These are phyloP conservation scores for Candida koratica DNA, from an alignment of 805 yeast genomes.

Conservation along the genomic window DNA sequence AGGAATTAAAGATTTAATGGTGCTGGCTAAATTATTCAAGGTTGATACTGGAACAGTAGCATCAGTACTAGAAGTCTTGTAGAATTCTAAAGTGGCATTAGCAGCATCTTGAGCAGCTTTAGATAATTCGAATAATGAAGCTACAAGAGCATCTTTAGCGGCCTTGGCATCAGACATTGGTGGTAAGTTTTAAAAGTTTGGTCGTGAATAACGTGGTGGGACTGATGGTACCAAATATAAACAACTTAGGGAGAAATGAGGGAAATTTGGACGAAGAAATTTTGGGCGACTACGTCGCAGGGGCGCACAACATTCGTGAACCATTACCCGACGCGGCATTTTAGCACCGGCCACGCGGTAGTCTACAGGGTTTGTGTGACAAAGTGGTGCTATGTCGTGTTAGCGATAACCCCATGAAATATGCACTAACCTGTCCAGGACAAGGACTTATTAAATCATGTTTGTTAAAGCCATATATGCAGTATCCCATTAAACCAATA, in stretches of 20 bases:
- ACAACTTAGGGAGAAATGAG: constrained; percentile 7
- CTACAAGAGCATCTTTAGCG: constrained; percentile 42
- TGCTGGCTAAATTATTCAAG: constrained; percentile 32
- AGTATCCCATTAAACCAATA: constrained; percentile 11
- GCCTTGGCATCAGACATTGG: constrained; percentile 14
- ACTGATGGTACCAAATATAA: constrained; percentile 1
- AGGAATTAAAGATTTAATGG: constrained; percentile 25
- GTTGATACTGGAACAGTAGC: constrained; percentile 9
- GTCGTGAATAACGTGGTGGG: not conserved
- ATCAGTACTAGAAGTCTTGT: constrained; percentile 10
- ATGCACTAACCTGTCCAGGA: constrained; percentile 34
- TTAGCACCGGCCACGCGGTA: not conserved
- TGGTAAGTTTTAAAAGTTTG: not conserved
- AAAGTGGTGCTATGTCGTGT: no score
- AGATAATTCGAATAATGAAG: constrained; percentile 76
- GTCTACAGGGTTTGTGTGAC: no score
- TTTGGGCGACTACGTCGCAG: constrained; percentile 1
- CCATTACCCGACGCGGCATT: constrained; percentile 2
- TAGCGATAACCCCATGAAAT: constrained; percentile 7
- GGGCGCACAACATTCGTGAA: constrained; percentile 1
- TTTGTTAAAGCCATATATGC: constrained; percentile 19
- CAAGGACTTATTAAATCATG: constrained; percentile 27
- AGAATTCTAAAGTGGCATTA: constrained; percentile 54
- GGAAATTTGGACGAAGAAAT: constrained; percentile 5
- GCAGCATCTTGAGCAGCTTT: constrained; percentile 87